Base-by-base conservation (phyloP, 345 rosid species). In the Brassica rapa region DNA sequence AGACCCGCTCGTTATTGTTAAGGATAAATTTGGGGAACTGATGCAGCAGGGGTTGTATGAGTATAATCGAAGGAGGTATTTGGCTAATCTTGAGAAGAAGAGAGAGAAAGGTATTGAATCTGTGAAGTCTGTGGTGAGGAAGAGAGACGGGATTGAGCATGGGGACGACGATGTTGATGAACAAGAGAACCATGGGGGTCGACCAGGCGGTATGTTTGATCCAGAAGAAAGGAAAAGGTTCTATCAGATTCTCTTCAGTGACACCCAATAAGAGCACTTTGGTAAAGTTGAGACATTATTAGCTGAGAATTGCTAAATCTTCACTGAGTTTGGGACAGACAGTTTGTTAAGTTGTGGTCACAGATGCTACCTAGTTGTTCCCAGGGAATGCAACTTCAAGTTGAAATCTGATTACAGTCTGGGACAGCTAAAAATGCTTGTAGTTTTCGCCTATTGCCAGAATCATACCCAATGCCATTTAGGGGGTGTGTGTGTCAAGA, bases 31-130 rank as follows among this genome's bases (percentile, higher is more conserved):
- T 76, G 97, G 98, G 43, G 97, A 89, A 55, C 60, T 94, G 85
- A 89, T 94, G 97, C 91, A 89, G 77, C 97, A 91, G 74, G 98
- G 98, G 4, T 89, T 87, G 60, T 87, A 88, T 81, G 97, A 91
- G 76, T 88, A 86, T 74, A 92, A 92, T 68, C 85, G 61, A 16
- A 88, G 97, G 77, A 85, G 73, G 21, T 62, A 66, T 76, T 56
- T 86, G 60, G 70, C 68, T 75, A 94, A 94, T 82, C 29, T 86
- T 68, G 97, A 94, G 79, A 93, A 84, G 83, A 84, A 82, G 72
- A 87, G 82, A 87, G 90, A 82, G 80, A 87, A 84, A 79, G 86
- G 88, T 74, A 80, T 87, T 16, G 80, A 12, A 70, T 63, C 72
- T n/a, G 66, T 71, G 19, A 85, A 76, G 80, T 43, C 59, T 15